Conservation (phyloP, 2,329 filamentous ascomycete genomes). For the Thelonectria discophora region DNA sequence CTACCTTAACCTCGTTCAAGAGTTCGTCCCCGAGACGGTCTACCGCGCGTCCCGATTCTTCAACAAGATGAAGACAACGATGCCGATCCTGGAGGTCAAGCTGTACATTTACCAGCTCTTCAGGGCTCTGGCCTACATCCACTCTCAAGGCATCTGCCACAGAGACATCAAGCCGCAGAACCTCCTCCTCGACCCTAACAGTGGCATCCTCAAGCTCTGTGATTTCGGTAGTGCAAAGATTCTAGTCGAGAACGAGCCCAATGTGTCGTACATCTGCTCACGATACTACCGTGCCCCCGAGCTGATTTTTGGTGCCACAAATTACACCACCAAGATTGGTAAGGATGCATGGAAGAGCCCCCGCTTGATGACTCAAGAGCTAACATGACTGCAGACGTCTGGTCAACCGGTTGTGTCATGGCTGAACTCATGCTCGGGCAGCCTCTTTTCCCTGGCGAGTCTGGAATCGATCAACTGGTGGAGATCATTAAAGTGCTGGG, state of each 20-base stretch:
- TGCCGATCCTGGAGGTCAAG: slow-evolving; percentile 99
- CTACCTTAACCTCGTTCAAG: slow-evolving; percentile 96
- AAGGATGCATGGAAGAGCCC: slow-evolving; percentile 51
- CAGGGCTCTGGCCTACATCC: slow-evolving; percentile 96
- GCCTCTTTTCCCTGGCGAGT: slow-evolving; percentile 96
- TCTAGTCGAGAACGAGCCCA: slow-evolving; percentile 96
- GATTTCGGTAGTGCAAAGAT: slow-evolving; percentile 99
- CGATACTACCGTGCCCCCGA: slow-evolving; percentile 98
- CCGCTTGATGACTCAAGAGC: background rate
- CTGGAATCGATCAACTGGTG: slow-evolving; percentile 96
- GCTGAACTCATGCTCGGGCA: slow-evolving; percentile 98
- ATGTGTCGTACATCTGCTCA: slow-evolving; percentile 99
- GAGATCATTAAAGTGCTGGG: slow-evolving; percentile 99
- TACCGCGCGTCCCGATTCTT: slow-evolving; percentile 98
- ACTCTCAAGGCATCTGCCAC: slow-evolving; percentile 99
- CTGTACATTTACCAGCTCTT: slow-evolving; percentile 99
- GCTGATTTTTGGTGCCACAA: slow-evolving; percentile 97
- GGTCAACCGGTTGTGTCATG: slow-evolving; percentile 99
- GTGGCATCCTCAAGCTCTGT: slow-evolving; percentile 94
- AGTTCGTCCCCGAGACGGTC: slow-evolving; percentile 97
- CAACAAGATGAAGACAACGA: slow-evolving; percentile 99
- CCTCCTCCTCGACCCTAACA: slow-evolving; percentile 88
- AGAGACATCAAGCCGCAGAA: slow-evolving; percentile 99
- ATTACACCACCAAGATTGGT: slow-evolving; percentile 99
- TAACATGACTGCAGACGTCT: slow-evolving; percentile 76